phyloP scores from a whole-genome alignment of 495 filamentous ascomycete species.

The Massariosphaeria phaeospora region DNA sequence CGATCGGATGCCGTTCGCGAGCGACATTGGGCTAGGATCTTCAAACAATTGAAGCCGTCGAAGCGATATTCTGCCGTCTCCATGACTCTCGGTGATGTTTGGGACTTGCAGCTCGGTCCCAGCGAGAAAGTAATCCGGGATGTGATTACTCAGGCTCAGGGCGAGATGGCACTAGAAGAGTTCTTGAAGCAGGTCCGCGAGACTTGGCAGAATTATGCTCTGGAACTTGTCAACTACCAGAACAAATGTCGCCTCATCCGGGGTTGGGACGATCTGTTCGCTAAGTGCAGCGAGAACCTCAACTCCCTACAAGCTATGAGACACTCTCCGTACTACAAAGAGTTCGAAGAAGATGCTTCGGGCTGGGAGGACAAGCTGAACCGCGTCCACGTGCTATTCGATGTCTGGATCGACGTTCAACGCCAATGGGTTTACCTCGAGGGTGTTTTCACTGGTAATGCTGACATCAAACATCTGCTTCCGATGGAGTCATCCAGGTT shows the following conservation, averaged over 20 bases:
- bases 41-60: slow-evolving; percentile 84
- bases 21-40: slow-evolving; percentile 95
- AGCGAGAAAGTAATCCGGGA: slow-evolving; percentile 83
- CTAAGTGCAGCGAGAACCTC: slow-evolving; percentile 95
- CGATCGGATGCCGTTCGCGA: slow-evolving; percentile 96
- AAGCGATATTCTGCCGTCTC: slow-evolving; percentile 88
- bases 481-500: slow-evolving; percentile 94
- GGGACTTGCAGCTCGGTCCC: slow-evolving; percentile 85
- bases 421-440: slow-evolving; percentile 99
- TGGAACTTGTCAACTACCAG: slow-evolving; percentile 95
- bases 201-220: slow-evolving; percentile 88
- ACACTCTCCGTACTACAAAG: slow-evolving; percentile 97
- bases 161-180: slow-evolving; percentile 97
- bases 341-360: slow-evolving; percentile 95
- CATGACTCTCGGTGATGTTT: slow-evolving; percentile 92
- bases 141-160: slow-evolving; percentile 92
- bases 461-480: slow-evolving; percentile 96
- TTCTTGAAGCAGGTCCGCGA: slow-evolving; percentile 96
- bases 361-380: slow-evolving; percentile 98
- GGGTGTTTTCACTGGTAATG: slow-evolving; percentile 96
- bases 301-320: slow-evolving; percentile 98
- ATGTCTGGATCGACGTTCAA: slow-evolving; percentile 99
- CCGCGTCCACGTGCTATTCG: slow-evolving; percentile 92
- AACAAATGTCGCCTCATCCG: slow-evolving; percentile 95
- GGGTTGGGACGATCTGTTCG: slow-evolving; percentile 96